Evolutionary conservation across 495 filamentous ascomycete species (phyloP).

Genomic region (Chaetomium cochliodes): DNA sequence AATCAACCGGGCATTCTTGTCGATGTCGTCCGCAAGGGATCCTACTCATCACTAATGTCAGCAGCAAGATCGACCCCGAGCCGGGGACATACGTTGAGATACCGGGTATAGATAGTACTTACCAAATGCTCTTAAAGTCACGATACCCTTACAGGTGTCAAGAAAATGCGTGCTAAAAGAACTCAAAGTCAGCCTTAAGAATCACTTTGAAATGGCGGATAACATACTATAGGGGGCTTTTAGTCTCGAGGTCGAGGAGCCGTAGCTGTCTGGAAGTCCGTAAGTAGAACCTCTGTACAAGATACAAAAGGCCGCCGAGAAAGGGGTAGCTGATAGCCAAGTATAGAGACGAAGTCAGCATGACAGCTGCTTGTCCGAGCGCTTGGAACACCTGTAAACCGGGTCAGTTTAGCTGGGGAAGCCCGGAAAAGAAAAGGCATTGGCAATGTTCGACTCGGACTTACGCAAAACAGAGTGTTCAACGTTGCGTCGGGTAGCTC

Average conservation of each 20-base stretch:
- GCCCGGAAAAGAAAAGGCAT: no score
- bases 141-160: conserved; percentile 49
- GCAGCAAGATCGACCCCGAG: no score
- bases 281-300: conserved; percentile 56
- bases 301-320: conserved; percentile 38
- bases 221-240: conserved; percentile 28
- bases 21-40: conserved; percentile 34
- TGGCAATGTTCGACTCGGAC: no score
- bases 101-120: conserved; percentile 32
- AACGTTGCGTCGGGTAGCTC: conserved; percentile 28
- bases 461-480: conserved; percentile 12
- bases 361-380: conserved; percentile 33
- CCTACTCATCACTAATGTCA: no score
- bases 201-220: no score
- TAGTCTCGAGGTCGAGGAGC: conserved; percentile 52
- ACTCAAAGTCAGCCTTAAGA: not conserved
- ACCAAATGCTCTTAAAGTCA: conserved; percentile 52
- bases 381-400: not conserved
- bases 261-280: conserved; percentile 58
- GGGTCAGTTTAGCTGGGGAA: not conserved
- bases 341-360: conserved; percentile 33
- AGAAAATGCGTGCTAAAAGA: conserved; percentile 41
- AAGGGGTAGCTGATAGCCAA: conserved; percentile 34
- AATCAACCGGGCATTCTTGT: conserved; percentile 50
- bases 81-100: no score